These are phyloP conservation scores for Solanum rostratum DNA, from an alignment of 257 asterid genomes.

Conservation along the genomic window DNA sequence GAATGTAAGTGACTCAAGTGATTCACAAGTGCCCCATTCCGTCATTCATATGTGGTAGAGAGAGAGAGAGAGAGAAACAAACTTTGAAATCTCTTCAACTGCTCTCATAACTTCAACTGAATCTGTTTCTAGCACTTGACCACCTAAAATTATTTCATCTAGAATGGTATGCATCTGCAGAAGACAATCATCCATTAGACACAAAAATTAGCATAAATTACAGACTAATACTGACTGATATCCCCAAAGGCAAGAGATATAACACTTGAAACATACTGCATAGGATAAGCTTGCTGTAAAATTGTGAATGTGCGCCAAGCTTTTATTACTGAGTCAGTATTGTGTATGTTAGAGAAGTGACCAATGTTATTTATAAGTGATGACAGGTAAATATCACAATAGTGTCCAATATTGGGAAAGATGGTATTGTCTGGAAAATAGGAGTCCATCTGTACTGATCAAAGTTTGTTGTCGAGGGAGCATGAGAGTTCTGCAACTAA, in stretches of 20 bases:
- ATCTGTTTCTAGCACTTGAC: conserved; percentile 27
- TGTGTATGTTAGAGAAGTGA: neutral
- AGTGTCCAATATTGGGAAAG: neutral
- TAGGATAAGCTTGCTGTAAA: neutral
- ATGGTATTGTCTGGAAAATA: neutral
- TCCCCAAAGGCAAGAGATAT: neutral
- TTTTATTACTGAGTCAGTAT: neutral
- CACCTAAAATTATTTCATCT: conserved; percentile 27
- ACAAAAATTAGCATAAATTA: neutral
- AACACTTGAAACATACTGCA: neutral
- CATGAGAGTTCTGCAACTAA: neutral
- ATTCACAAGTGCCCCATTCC: neutral
- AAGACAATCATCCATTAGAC: neutral
- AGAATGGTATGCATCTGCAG: conserved; percentile 20
- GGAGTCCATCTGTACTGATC: neutral
- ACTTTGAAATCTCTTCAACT: conserved; percentile 20
- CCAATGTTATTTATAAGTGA: neutral
- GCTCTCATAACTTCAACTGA: conserved; percentile 13
- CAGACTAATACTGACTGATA: neutral
- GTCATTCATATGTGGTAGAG: neutral
- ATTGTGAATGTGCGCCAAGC: neutral
- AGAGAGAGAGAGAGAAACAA: neutral
- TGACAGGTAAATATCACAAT: neutral
- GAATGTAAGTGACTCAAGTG: neutral
- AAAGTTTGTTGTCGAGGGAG: neutral